Percentiles rank a stretch among this genome's conserved stretches.
Evolutionary conservation across 192 early-diverging fungal genomes (phyloP).

Genomic region (Jimgerdemannia flammicorona): DNA sequence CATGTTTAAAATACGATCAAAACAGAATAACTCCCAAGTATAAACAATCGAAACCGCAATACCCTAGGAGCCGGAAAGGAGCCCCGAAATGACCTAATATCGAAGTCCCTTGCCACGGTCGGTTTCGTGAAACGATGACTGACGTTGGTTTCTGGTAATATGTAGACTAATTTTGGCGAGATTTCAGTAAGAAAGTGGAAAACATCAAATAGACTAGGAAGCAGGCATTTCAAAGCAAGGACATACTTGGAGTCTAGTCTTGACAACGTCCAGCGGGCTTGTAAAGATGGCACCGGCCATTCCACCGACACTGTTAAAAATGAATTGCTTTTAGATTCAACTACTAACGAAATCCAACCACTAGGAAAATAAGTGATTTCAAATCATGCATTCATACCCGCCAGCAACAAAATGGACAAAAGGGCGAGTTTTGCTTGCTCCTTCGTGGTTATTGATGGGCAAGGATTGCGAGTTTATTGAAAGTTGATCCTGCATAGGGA

Average conservation of each 20-base stretch:
- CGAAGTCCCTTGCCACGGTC: slow-evolving; percentile 17
- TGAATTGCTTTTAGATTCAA: too few species aligned
- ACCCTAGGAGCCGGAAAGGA: slow-evolving; percentile 43
- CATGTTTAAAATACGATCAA: background rate
- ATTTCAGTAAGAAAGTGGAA: background rate
- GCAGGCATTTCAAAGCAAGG: background rate
- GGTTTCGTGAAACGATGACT: background rate
- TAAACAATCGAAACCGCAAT: background rate
- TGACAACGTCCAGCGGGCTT: slow-evolving; percentile 92
- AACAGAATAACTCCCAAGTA: background rate
- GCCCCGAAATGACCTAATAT: slow-evolving; percentile 47
- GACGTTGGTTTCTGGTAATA: slow-evolving; percentile 20
- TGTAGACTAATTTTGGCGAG: slow-evolving; percentile 23
- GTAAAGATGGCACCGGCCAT: slow-evolving; percentile 83
- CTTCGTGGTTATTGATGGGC: too few species aligned
- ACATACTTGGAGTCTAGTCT: slow-evolving; percentile 85
- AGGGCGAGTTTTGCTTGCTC: too few species aligned
- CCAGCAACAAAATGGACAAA: too few species aligned
- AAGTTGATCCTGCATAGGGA: too few species aligned
- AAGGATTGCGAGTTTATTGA: too few species aligned
- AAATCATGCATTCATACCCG: too few species aligned
- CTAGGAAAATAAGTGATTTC: too few species aligned
- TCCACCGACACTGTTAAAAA: slow-evolving; percentile 50
- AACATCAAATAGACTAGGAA: background rate
- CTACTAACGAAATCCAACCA: too few species aligned